Conservation (phyloP, 345 rosid genomes). For the Gossypium stocksii region DNA sequence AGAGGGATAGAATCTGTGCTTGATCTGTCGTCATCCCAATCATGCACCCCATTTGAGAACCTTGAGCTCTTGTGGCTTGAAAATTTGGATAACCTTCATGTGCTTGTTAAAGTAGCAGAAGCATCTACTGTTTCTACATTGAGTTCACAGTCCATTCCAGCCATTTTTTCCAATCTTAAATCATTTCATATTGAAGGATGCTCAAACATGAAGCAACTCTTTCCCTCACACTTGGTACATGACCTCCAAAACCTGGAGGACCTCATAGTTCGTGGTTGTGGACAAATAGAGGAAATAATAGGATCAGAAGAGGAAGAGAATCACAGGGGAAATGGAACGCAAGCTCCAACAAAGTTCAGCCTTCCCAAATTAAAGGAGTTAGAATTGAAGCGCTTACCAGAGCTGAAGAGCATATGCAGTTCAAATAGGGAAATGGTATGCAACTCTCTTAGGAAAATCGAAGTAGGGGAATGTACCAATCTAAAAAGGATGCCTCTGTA, state of each 20-base stretch:
- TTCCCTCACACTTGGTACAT: background rate
- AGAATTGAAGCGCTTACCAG: background rate
- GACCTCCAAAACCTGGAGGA: background rate
- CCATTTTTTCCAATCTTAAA: conserved; percentile 7
- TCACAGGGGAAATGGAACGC: background rate
- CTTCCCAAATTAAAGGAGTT: background rate
- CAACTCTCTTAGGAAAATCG: background rate
- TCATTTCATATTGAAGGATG: background rate
- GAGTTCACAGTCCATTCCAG: background rate
- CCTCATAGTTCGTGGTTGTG: background rate
- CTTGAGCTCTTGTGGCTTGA: background rate
- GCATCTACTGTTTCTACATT: background rate
- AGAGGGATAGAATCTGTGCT: background rate
- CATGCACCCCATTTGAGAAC: background rate
- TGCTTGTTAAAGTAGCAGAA: background rate
- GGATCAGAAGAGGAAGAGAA: background rate
- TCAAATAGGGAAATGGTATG: background rate
- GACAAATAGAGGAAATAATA: background rate
- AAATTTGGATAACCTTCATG: background rate
- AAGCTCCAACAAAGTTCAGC: background rate
- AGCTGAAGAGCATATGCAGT: background rate
- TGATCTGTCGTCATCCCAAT: background rate
- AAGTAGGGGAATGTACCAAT: background rate
- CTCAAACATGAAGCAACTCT: background rate
- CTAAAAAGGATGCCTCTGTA: background rate